Conservation (phyloP, 768 basidiomycete genomes). For the Xerocomus spinulosus region DNA sequence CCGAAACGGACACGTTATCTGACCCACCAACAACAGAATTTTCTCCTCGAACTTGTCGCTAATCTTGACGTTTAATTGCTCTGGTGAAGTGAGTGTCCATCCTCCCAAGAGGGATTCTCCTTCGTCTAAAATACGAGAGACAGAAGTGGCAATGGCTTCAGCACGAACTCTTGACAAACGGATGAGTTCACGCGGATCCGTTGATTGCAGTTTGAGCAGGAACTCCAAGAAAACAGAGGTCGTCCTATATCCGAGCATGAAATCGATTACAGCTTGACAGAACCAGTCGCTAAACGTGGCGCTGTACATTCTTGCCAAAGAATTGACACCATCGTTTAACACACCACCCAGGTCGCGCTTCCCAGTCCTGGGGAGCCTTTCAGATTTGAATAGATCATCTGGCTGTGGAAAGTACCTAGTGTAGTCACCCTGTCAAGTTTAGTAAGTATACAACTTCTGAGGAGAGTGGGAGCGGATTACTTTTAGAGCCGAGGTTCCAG, state of each 20-base stretch:
- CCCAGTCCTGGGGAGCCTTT: constrained; percentile 62
- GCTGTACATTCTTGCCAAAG: constrained; percentile 84
- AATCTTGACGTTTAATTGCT: constrained; percentile 64
- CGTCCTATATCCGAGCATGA: constrained; percentile 83
- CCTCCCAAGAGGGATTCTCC: constrained; percentile 76
- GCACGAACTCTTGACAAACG: constrained; percentile 84
- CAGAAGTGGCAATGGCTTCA: constrained; percentile 88
- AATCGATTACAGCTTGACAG: constrained; percentile 92
- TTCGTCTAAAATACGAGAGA: constrained; percentile 68
- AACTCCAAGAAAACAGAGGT: constrained; percentile 91
- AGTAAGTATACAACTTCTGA: constrained; percentile 5
- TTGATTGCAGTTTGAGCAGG: constrained; percentile 77
- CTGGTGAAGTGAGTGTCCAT: constrained; percentile 91
- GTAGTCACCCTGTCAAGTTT: constrained; percentile 64
- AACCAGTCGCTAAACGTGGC: constrained; percentile 96
- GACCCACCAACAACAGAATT: constrained; percentile 75
- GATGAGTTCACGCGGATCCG: constrained; percentile 89
- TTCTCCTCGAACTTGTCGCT: constrained; percentile 92
- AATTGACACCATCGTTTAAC: constrained; percentile 95
- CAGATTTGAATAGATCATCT: constrained; percentile 1
- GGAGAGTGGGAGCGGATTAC: constrained; percentile 36
- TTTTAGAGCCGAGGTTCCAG: constrained; percentile 95
- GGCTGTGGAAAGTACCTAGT: constrained; percentile 51
- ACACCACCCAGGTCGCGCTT: constrained; percentile 89
- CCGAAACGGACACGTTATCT: background rate